Evolutionary conservation across 352 stramenopile genomes (phyloP).

Genomic region (Pythium monospermum): DNA sequence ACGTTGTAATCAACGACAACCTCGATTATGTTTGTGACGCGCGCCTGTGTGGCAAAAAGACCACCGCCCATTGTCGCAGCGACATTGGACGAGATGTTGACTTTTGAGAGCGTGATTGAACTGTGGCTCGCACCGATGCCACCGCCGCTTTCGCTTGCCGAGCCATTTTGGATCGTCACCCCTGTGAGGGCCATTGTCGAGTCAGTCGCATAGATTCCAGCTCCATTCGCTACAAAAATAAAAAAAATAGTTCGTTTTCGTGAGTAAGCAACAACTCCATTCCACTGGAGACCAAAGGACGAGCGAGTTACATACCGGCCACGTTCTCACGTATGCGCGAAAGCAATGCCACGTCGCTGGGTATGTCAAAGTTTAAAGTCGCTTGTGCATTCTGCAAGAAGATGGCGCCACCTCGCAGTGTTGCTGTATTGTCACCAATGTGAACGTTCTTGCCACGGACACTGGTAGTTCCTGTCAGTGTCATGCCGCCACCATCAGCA

Average conservation of each 20-base stretch:
- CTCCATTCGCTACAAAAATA: slow-evolving; percentile 5
- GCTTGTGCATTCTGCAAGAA: slow-evolving; percentile 17
- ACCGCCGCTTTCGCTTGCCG: slow-evolving; percentile 1
- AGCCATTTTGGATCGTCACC: not conserved
- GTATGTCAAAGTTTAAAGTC: slow-evolving; percentile 6
- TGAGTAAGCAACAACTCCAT: too few species aligned
- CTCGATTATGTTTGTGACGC: not conserved
- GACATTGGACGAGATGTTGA: slow-evolving; percentile 3
- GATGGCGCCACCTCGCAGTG: slow-evolving; percentile 23
- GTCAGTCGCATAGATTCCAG: not conserved
- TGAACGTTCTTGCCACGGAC: not conserved
- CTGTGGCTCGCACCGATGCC: not conserved
- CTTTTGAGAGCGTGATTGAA: not conserved
- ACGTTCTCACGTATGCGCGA: not conserved
- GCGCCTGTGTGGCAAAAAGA: slow-evolving; percentile 2
- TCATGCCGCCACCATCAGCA: slow-evolving; percentile 4
- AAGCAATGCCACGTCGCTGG: not conserved
- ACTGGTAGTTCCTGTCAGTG: not conserved
- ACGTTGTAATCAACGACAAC: slow-evolving; percentile 1
- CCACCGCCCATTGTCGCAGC: slow-evolving; percentile 1
- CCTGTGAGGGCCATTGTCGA: not conserved
- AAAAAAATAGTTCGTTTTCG: not conserved
- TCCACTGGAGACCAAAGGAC: too few species aligned
- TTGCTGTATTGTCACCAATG: slow-evolving; percentile 7
- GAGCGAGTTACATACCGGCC: slow-evolving; percentile 21